Evolutionary conservation across 192 early-diverging fungal species (phyloP).

Genomic region (Backusella liffmaniae): DNA sequence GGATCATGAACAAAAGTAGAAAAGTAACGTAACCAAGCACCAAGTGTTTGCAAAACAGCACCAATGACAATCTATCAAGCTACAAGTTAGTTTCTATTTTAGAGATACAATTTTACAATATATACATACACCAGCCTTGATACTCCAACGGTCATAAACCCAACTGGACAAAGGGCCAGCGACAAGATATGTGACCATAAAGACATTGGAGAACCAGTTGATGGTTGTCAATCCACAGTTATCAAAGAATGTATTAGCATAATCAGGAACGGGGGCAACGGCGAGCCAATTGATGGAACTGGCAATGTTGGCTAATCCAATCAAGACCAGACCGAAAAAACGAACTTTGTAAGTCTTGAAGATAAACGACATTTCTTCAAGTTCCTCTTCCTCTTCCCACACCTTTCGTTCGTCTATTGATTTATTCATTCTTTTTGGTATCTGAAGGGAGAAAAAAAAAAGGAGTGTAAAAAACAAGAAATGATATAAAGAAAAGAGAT

Average conservation of each 20-base stretch:
- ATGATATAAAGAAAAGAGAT: neutral
- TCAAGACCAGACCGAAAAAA: constrained; percentile 43
- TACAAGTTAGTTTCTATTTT: neutral
- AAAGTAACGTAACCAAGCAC: constrained; percentile 46
- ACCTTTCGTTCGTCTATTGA: neutral
- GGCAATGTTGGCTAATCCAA: constrained; percentile 41
- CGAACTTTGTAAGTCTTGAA: constrained; percentile 40
- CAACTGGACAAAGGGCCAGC: constrained; percentile 40
- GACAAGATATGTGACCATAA: constrained; percentile 42
- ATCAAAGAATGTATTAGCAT: constrained; percentile 38
- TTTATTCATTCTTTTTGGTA: neutral
- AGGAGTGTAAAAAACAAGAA: neutral
- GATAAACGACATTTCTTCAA: neutral
- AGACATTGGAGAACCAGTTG: constrained; percentile 45
- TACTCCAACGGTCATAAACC: constrained; percentile 42
- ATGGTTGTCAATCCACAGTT: constrained; percentile 28
- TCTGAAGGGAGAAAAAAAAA: neutral
- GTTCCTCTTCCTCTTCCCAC: neutral
- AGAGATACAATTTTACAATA: neutral
- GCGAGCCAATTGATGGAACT: constrained; percentile 44
- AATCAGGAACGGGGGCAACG: constrained; percentile 42
- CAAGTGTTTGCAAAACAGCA: constrained; percentile 39
- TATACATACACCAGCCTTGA: constrained; percentile 35
- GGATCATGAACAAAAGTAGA: constrained; percentile 37
- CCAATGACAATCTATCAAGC: constrained; percentile 34